A percentile compares a stretch with the other conserved stretches of the same genome.
Conservation (phyloP, 352 stramenopile species). For the Phytophthora pisi region DNA sequence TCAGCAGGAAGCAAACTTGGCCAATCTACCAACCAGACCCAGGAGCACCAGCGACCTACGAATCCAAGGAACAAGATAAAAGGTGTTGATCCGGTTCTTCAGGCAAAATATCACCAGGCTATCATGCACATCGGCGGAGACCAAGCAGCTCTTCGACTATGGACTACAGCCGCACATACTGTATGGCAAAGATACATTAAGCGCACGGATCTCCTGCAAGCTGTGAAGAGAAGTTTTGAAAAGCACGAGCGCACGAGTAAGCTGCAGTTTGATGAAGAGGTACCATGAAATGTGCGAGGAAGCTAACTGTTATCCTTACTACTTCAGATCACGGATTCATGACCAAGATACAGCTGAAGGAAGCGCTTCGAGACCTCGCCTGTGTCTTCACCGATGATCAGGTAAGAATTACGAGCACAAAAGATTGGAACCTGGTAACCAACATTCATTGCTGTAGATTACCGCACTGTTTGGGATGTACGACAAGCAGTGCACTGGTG, state of each 20-base stretch:
- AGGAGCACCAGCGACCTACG: conserved; percentile 6
- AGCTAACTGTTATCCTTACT: not conserved
- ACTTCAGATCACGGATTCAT: conserved; percentile 47
- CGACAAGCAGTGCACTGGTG: conserved; percentile 49
- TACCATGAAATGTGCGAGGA: not conserved
- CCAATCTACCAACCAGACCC: conserved; percentile 20
- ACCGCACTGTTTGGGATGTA: conserved; percentile 57
- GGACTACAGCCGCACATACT: conserved; percentile 39
- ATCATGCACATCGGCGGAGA: conserved; percentile 44
- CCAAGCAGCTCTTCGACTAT: conserved; percentile 36
- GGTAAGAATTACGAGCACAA: conserved; percentile 22
- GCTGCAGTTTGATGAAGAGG: conserved; percentile 4
- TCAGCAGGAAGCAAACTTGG: conserved; percentile 22
- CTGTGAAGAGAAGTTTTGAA: conserved; percentile 62
- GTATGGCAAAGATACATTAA: conserved; percentile 50
- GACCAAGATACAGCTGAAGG: conserved; percentile 59
- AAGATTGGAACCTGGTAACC: not conserved
- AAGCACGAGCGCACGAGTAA: conserved; percentile 56
- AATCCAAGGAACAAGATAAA: conserved; percentile 9
- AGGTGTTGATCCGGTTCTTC: conserved; percentile 11
- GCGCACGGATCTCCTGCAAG: conserved; percentile 56
- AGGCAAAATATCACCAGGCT: conserved; percentile 49
- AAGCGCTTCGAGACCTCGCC: conserved; percentile 50
- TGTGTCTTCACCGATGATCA: conserved; percentile 71
- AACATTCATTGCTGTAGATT: conserved; percentile 21